Base-by-base conservation (phyloP, 2,329 filamentous ascomycete genomes). In the Aspergillus sp. region DNA sequence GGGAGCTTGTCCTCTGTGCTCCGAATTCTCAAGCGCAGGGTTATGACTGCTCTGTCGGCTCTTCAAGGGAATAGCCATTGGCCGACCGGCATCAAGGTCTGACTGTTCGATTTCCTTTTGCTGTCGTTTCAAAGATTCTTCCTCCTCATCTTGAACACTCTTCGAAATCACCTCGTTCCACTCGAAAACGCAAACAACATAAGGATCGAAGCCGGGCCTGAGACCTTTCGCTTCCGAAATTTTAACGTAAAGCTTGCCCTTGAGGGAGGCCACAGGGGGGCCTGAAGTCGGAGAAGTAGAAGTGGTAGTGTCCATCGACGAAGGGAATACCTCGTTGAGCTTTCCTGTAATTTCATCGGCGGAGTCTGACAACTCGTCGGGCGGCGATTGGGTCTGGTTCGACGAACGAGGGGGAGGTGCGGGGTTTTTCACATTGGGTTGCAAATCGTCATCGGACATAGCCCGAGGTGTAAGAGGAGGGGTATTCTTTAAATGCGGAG, bases 41-140 rank as follows among this genome's bases (percentile, higher is more conserved):
- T 93, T 96, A 77, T 93, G 93, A 78, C 93, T 98, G 77, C 93
- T 98, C 73, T 98, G 95, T 55, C 95, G 88, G 74, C 93, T 98
- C 68, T 89, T 88, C 91, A 98, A 97, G 2, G 95, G 95, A 64
- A 99, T 98, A 33, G 92, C 91, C 87, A 97, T 93, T 15, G 92
- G 85, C 52, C 89, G 85, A 27, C 92, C 90, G 31, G 88, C 89
- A 66, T 96, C 91, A 70, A 90, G 95, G 57, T 88, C 89, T 61
- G 89, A 86, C 57, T 89, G 83, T 67, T 79, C 66, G 78, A 82
- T 64, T 82, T 84, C 69, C 76, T 77, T 69, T 74, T 81, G 78
- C 63, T 57, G 82, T 70, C 88, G 85, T 45, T 87, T 85, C 37
- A 85, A 82, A 45, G 89, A 87, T 33, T 82, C 80, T 23, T 82